Evolutionary conservation across 768 basidiomycete genomes (phyloP).

Genomic region (Suillus subaureus): DNA sequence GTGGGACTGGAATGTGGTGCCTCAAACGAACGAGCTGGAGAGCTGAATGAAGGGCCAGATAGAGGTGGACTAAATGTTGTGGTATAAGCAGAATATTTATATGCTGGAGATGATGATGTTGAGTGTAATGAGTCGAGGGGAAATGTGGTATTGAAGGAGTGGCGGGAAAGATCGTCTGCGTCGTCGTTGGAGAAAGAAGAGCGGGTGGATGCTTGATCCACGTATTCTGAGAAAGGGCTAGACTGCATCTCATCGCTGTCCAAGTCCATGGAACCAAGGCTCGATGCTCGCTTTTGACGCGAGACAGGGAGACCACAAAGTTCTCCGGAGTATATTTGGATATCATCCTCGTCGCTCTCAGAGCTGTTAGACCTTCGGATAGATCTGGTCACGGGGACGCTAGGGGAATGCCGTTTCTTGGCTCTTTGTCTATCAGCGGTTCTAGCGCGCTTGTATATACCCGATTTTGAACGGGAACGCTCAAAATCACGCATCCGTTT

Average conservation of each 20-base stretch:
- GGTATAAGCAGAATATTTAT: slow-evolving; percentile 27
- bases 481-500: slow-evolving; percentile 77
- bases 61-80: slow-evolving; percentile 23
- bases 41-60: slow-evolving; percentile 23
- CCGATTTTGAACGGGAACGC: slow-evolving; percentile 46
- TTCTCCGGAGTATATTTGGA: slow-evolving; percentile 52
- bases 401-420: slow-evolving; percentile 40
- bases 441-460: slow-evolving; percentile 40
- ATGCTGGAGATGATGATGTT: slow-evolving; percentile 28
- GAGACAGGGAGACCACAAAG: slow-evolving; percentile 34
- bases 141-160: slow-evolving; percentile 3
- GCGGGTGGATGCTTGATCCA: slow-evolving; percentile 21
- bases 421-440: slow-evolving; percentile 41
- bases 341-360: slow-evolving; percentile 52
- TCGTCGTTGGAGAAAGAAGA: slow-evolving; percentile 13
- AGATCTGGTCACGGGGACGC: slow-evolving; percentile 17
- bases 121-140: slow-evolving; percentile 20
- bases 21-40: slow-evolving; percentile 16
- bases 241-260: slow-evolving; percentile 29
- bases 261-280: slow-evolving; percentile 46
- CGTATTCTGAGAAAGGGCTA: slow-evolving; percentile 14
- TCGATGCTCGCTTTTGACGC: slow-evolving; percentile 45
- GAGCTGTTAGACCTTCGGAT: slow-evolving; percentile 23
- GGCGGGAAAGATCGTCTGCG: not conserved
- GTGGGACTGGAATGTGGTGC: slow-evolving; percentile 10